phyloP scores from a whole-genome alignment of 2,329 filamentous ascomycete species.

The Diaporthe velutina region DNA sequence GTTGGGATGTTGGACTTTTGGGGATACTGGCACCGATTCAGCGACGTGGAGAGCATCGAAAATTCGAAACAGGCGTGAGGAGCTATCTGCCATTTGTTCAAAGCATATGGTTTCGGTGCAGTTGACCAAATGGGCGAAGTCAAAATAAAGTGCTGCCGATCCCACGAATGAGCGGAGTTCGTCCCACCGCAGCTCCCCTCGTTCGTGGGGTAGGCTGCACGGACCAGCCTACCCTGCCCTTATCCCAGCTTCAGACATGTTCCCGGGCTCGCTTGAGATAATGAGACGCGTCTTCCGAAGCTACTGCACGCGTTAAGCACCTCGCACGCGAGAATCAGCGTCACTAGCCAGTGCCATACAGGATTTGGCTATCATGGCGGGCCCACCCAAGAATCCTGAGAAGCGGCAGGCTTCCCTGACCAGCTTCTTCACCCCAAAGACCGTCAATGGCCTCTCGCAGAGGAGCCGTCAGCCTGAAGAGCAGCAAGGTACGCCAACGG shows the following conservation, averaged over 20 bases:
- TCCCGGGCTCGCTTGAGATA: not conserved
- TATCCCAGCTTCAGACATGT: conserved; percentile 5
- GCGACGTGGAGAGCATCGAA: not conserved
- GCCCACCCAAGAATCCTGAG: conserved; percentile 54
- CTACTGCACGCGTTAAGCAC: conserved; percentile 31
- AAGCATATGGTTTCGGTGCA: not conserved
- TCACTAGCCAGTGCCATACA: not conserved
- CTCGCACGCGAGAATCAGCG: not conserved
- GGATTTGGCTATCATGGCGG: conserved; percentile 49
- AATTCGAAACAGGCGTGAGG: not conserved
- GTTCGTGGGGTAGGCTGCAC: conserved; percentile 3
- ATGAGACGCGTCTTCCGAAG: conserved; percentile 17
- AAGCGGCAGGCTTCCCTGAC: conserved; percentile 88
- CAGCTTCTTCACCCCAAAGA: conserved; percentile 82
- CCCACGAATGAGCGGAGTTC: conserved; percentile 15
- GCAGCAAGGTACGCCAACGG: not conserved
- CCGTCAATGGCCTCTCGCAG: conserved; percentile 58
- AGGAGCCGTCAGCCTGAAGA: conserved; percentile 36
- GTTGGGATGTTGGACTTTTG: not conserved
- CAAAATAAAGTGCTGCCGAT: conserved; percentile 31
- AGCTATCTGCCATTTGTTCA: not conserved
- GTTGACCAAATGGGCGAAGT: conserved; percentile 13
- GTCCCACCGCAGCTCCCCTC: conserved; percentile 11
- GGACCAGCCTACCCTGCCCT: not conserved
- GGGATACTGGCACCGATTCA: not conserved